Percentiles rank a stretch among this genome's conserved stretches.
These are phyloP conservation scores for Suhomyces sp. DNA, from an alignment of 805 yeast species.

Conservation along the genomic window DNA sequence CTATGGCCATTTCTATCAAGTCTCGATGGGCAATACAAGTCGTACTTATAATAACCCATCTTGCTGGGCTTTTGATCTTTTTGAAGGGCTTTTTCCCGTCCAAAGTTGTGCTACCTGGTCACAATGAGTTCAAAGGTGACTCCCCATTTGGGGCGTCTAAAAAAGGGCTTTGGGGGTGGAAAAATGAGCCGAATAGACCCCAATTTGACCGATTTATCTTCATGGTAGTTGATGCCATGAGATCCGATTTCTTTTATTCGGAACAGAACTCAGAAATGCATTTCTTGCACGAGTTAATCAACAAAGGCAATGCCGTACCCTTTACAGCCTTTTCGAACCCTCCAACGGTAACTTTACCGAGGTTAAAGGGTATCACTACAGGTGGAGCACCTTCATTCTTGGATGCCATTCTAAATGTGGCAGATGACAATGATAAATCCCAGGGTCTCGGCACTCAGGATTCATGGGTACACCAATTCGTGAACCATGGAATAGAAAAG, in stretches of 20 bases:
- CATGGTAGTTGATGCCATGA: conserved; percentile 89
- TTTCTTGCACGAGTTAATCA: conserved; percentile 63
- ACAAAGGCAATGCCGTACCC: conserved; percentile 72
- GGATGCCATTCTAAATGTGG: conserved; percentile 91
- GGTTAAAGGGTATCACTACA: conserved; percentile 89
- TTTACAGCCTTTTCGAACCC: conserved; percentile 92
- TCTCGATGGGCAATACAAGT: conserved; percentile 17
- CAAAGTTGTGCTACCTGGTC: conserved; percentile 73
- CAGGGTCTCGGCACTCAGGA: conserved; percentile 73
- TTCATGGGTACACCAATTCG: conserved; percentile 80
- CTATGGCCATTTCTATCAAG: conserved; percentile 7
- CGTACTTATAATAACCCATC: conserved; percentile 17
- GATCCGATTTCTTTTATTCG: conserved; percentile 83
- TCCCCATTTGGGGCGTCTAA: conserved; percentile 22
- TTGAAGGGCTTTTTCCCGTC: conserved; percentile 88
- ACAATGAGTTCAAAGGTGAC: conserved; percentile 28
- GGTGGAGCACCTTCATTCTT: conserved; percentile 93
- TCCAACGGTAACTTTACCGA: conserved; percentile 94
- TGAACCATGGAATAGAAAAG: conserved; percentile 21
- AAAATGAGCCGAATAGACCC: conserved; percentile 20
- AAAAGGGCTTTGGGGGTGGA: background rate
- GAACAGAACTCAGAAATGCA: conserved; percentile 58
- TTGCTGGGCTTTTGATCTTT: conserved; percentile 58
- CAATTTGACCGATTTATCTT: conserved; percentile 68
- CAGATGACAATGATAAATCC: conserved; percentile 79